These are phyloP conservation scores for Xylaria telfairii DNA, from an alignment of 495 filamentous ascomycete species.

Conservation along the genomic window DNA sequence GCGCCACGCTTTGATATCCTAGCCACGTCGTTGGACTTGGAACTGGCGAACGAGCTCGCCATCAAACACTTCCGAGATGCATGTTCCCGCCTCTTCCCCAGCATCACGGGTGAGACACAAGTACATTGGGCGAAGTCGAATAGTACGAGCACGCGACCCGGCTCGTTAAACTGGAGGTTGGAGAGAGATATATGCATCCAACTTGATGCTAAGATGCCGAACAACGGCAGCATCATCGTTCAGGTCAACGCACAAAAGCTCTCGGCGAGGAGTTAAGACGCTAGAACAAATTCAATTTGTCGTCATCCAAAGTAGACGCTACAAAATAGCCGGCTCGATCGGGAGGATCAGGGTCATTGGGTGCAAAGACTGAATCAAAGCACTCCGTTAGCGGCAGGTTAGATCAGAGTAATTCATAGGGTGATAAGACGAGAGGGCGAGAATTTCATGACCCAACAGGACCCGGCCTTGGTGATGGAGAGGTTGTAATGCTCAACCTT, in stretches of 20 bases:
- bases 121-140: not conserved
- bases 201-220: constrained; percentile 1
- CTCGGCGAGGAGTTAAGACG: constrained; percentile 5
- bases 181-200: constrained; percentile 8
- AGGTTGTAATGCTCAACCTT: too few species aligned
- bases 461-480: too few species aligned
- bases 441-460: too few species aligned
- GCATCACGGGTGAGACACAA: not conserved
- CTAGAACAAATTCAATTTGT: not conserved
- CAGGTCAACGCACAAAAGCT: not conserved
- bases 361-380: not conserved
- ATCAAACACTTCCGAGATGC: constrained; percentile 18
- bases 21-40: constrained; percentile 9
- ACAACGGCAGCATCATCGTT: not conserved
- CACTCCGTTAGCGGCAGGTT: too few species aligned
- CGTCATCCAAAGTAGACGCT: not conserved
- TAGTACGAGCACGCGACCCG: not conserved
- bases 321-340: not conserved
- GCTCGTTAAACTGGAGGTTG: not conserved
- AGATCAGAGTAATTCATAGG: too few species aligned
- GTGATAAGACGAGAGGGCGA: too few species aligned
- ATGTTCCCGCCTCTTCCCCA: not conserved
- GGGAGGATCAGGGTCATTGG: not conserved
- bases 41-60: constrained; percentile 13
- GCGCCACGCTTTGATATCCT: constrained; percentile 7